These are phyloP conservation scores for Phytophthora cryptogea DNA, from an alignment of 352 stramenopile species.

Conservation along the genomic window DNA sequence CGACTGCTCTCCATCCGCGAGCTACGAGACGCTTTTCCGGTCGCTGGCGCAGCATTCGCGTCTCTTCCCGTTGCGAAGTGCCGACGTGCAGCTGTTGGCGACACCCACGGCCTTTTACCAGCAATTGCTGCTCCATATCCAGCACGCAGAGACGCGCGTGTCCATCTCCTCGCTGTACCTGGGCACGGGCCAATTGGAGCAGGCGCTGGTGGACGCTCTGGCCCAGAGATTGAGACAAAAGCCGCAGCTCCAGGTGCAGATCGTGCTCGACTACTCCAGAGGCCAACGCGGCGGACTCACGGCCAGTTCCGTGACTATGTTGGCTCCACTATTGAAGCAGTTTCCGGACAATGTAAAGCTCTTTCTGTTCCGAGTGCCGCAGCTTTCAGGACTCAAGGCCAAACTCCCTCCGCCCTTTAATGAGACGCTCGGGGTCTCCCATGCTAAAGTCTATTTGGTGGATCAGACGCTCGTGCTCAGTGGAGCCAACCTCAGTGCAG, in stretches of 20 bases:
- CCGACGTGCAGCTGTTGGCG: slow-evolving; percentile 54
- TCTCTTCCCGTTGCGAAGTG: slow-evolving; percentile 62
- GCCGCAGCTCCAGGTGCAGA: slow-evolving; percentile 54
- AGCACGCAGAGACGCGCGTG: slow-evolving; percentile 46
- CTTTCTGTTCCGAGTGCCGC: slow-evolving; percentile 73
- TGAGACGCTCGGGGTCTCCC: slow-evolving; percentile 80
- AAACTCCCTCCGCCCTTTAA: slow-evolving; percentile 77
- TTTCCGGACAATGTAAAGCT: slow-evolving; percentile 63
- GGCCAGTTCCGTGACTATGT: slow-evolving; percentile 64
- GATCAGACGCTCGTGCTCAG: slow-evolving; percentile 84
- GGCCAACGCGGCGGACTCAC: slow-evolving; percentile 53
- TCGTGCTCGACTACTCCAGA: slow-evolving; percentile 76
- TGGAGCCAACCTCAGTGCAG: slow-evolving; percentile 79
- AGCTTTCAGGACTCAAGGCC: slow-evolving; percentile 63
- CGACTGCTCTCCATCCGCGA: slow-evolving; percentile 2
- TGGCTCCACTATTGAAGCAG: slow-evolving; percentile 47
- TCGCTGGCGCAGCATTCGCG: slow-evolving; percentile 56
- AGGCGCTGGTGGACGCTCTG: slow-evolving; percentile 49
- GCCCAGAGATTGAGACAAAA: slow-evolving; percentile 39
- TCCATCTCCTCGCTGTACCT: slow-evolving; percentile 78
- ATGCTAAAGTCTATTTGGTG: slow-evolving; percentile 86
- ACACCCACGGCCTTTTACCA: slow-evolving; percentile 67
- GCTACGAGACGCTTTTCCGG: slow-evolving; percentile 56
- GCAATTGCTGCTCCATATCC: slow-evolving; percentile 63
- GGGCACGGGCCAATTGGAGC: slow-evolving; percentile 63